phyloP scores from a whole-genome alignment of 805 yeast species.

The Crinitomyces ghanaensis region DNA sequence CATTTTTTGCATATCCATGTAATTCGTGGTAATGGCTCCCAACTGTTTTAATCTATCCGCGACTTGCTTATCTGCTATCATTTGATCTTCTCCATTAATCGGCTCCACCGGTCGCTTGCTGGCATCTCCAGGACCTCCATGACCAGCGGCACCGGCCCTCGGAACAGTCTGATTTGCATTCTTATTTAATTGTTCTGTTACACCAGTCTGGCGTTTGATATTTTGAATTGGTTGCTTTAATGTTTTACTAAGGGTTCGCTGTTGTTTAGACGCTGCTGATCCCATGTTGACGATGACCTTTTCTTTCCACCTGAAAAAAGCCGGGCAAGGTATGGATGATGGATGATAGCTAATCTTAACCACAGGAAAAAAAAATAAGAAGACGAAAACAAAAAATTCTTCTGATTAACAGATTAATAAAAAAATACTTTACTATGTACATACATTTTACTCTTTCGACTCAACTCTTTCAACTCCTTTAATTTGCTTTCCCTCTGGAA shows the following conservation, averaged over 20 bases:
- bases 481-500: conserved; percentile 12
- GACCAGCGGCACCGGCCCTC: neutral
- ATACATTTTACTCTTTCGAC: too few relatives aligned
- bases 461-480: conserved; percentile 7
- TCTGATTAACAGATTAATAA: too few relatives aligned
- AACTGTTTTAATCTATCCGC: conserved; percentile 14
- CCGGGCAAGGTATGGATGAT: too few relatives aligned
- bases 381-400: too few relatives aligned
- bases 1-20: conserved; percentile 4
- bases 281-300: too few relatives aligned
- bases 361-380: too few relatives aligned
- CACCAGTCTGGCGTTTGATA: neutral
- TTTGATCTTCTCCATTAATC: conserved; percentile 30
- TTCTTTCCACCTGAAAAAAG: too few relatives aligned
- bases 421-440: too few relatives aligned
- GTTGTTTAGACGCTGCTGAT: conserved; percentile 4
- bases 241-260: neutral
- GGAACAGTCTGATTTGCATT: neutral
- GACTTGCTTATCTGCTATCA: conserved; percentile 8
- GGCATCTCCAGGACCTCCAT: neutral
- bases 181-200: neutral
- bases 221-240: conserved; percentile 2
- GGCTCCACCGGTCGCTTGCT: neutral
- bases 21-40: conserved; percentile 17
- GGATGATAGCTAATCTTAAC: too few relatives aligned